Evolutionary conservation across 345 rosid species (phyloP), one percentile per base, ranked within the genome.

Genomic region (Boechera retrofracta): DNA sequence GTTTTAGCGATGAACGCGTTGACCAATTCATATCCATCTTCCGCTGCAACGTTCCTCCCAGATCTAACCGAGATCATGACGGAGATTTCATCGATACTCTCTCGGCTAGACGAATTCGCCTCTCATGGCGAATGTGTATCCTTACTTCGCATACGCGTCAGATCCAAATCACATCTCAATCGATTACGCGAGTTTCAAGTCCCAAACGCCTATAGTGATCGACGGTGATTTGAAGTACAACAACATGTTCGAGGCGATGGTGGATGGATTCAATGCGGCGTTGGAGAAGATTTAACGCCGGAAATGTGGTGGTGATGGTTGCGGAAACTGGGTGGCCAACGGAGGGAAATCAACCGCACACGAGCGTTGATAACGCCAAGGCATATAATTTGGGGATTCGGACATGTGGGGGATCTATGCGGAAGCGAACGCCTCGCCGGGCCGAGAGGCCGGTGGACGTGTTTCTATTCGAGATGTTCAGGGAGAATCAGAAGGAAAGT

Each of bases 61-160:
- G 73, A 77, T 2, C 4, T 74, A 10, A 33, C 57, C 4, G 47
- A 32, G 0, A 42, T 48, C 49, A 69, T 85, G 78, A 53, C 69
- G 5, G 57, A 71, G 21, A 64, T 83, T 12, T 44, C 82, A 0
- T 12, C 44, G 62, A 63, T 67, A 10, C 51, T 79, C 59, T 44
- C 36, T 8, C n/a, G 16, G 16, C 16, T 16, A 47, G 16, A 58
- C 57, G 4, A 69, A 59, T 26, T 57, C 83, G 24, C 87, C 86
- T 6, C 72, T 82, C 15, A 64, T 81, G 83, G 44, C 59, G 48
- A 82, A 84, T 4, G 71, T 71, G 10, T 85, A 81, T 42, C 88
- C 88, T 41, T 86, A 82, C 76, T 85, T 74, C n/a, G 80, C 88
- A 2, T 82, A 79, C 64, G 57, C 82, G 0, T 42, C 78, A 0